Evolutionary conservation across 2,329 filamentous ascomycete species (phyloP).

Genomic region (Albophoma yamanashiensis): DNA sequence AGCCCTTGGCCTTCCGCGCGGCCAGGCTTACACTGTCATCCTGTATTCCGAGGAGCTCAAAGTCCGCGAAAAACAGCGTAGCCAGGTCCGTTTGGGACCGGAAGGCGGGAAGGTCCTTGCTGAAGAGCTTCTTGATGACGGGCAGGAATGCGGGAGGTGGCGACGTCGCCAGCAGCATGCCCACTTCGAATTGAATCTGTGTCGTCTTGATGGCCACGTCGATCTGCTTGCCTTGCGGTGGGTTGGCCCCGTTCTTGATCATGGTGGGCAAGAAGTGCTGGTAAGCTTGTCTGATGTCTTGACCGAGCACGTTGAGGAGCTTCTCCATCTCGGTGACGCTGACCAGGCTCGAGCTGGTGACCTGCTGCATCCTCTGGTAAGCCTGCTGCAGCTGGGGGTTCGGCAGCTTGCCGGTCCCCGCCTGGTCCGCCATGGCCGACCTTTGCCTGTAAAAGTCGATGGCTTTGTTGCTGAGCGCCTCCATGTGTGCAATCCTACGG

Average conservation of each 20-base stretch:
- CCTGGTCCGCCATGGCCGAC: conserved; percentile 27
- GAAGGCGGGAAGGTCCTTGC: conserved; percentile 46
- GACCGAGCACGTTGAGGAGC: conserved; percentile 39
- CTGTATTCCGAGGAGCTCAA: conserved; percentile 55
- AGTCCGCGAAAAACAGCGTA: conserved; percentile 63
- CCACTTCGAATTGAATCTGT: conserved; percentile 39
- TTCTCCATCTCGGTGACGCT: conserved; percentile 52
- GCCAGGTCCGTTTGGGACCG: conserved; percentile 51
- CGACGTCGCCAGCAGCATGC: conserved; percentile 37
- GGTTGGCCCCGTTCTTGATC: conserved; percentile 34
- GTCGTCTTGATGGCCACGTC: conserved; percentile 33
- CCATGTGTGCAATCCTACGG: conserved; percentile 50
- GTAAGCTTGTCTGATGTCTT: conserved; percentile 41
- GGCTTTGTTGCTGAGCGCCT: conserved; percentile 35
- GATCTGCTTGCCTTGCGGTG: conserved; percentile 30
- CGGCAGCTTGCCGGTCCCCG: conserved; percentile 25
- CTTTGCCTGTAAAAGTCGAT: conserved; percentile 39
- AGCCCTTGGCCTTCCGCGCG: conserved; percentile 22
- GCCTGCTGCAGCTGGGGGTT: conserved; percentile 45
- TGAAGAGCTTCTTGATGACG: conserved; percentile 57
- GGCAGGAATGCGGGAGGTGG: conserved; percentile 36
- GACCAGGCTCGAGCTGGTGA: conserved; percentile 40
- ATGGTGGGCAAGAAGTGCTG: conserved; percentile 31
- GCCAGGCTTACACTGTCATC: conserved; percentile 41
- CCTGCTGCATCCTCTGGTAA: conserved; percentile 42